Conservation (phyloP, 2,329 filamentous ascomycete genomes). For the Didymella glomerata region DNA sequence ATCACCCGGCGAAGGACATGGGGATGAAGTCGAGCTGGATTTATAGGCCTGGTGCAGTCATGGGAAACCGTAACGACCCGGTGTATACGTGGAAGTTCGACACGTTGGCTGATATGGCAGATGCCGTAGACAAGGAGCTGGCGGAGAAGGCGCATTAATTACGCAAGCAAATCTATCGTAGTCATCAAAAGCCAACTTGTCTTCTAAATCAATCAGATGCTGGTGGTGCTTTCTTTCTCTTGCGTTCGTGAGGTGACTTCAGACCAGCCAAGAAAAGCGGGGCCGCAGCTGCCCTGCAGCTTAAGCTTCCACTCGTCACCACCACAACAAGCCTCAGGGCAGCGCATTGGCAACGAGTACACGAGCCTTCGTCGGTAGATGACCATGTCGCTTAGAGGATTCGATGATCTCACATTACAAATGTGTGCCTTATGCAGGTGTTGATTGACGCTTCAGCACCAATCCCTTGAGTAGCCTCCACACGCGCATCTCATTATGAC, state of each 20-base stretch:
- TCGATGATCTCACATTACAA: background rate
- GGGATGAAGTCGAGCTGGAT: slow-evolving; percentile 73
- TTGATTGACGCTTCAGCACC: slow-evolving; percentile 1
- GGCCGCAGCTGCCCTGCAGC: slow-evolving; percentile 4
- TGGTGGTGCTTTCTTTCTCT: background rate
- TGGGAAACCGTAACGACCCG: slow-evolving; percentile 57
- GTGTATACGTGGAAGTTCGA: slow-evolving; percentile 63
- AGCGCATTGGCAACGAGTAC: background rate
- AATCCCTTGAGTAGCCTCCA: background rate
- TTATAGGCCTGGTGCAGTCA: slow-evolving; percentile 58
- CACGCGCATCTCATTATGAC: slow-evolving; percentile 19
- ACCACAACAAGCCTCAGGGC: background rate
- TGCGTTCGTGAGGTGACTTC: background rate
- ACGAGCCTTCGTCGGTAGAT: background rate
- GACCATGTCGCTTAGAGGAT: background rate
- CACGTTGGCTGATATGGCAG: slow-evolving; percentile 68
- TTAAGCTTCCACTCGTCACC: background rate
- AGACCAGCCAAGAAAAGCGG: background rate
- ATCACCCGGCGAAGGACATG: slow-evolving; percentile 68
- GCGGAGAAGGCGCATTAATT: background rate
- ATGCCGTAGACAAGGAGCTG: slow-evolving; percentile 58
- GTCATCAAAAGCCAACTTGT: too few species aligned
- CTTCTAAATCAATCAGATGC: background rate
- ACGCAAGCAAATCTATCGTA: background rate
- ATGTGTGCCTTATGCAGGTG: background rate